Percentiles rank a stretch among this genome's conserved stretches.
Conservation (phyloP, 495 filamentous ascomycete species). For the Pseudevernia furfuracea region DNA sequence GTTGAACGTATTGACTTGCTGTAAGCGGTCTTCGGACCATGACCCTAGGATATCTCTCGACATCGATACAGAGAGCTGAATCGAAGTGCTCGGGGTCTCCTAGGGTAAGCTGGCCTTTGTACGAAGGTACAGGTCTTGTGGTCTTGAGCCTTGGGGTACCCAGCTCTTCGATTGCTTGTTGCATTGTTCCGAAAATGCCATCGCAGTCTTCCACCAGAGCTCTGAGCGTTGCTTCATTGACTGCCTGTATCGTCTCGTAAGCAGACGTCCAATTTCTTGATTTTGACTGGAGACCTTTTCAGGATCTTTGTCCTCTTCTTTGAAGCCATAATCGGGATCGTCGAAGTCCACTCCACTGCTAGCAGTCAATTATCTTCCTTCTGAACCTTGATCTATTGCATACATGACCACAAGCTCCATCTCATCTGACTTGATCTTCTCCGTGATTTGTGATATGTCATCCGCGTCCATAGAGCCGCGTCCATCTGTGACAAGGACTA, state of each 20-base stretch:
- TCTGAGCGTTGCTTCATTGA: conserved; percentile 63
- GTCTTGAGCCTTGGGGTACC: conserved; percentile 70
- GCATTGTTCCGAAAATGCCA: conserved; percentile 72
- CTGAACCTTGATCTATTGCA: conserved; percentile 28
- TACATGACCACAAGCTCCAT: conserved; percentile 78
- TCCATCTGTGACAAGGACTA: conserved; percentile 80
- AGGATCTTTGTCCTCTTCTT: conserved; percentile 79
- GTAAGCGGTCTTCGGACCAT: conserved; percentile 63
- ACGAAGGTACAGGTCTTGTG: conserved; percentile 62
- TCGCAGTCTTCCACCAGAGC: conserved; percentile 55
- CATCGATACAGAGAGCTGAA: conserved; percentile 72
- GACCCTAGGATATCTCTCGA: conserved; percentile 84
- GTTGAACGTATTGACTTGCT: conserved; percentile 65
- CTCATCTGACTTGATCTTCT: conserved; percentile 61
- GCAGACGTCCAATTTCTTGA: neutral
- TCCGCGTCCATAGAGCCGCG: conserved; percentile 59
- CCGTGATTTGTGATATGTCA: conserved; percentile 56
- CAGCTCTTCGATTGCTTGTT: conserved; percentile 69
- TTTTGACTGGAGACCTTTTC: conserved; percentile 47
- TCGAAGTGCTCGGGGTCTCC: conserved; percentile 68
- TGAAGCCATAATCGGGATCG: conserved; percentile 80
- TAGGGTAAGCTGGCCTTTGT: conserved; percentile 71
- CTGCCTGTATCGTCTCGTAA: conserved; percentile 33
- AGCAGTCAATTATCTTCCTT: conserved; percentile 28
- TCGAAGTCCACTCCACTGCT: conserved; percentile 90